phyloP scores from a whole-genome alignment of 169 alveolate genomes.

The Eimeria falciformis region DNA sequence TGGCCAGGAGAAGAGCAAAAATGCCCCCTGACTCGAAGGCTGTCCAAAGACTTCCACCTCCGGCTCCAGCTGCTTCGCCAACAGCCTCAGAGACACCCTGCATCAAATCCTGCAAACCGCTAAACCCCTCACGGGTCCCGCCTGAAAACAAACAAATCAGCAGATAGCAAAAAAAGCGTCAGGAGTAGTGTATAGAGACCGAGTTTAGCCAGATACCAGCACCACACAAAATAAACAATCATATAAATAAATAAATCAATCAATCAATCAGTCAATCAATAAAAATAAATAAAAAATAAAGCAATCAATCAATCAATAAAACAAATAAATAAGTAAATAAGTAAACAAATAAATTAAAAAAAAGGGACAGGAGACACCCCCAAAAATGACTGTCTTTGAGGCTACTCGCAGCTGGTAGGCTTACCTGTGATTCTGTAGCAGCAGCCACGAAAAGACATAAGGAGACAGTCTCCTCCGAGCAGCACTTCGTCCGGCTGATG shows the following conservation, averaged over 20 bases:
- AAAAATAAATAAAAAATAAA: too few relatives aligned
- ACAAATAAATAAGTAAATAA: too few relatives aligned
- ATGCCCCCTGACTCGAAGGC: constrained; percentile 48
- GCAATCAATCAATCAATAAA: too few relatives aligned
- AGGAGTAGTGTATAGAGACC: too few relatives aligned
- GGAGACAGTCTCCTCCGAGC: background rate
- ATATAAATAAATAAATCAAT: too few relatives aligned
- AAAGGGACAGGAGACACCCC: too few relatives aligned
- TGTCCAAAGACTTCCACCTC: constrained; percentile 26
- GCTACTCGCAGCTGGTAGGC: too few relatives aligned
- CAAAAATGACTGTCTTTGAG: too few relatives aligned
- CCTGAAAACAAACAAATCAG: background rate
- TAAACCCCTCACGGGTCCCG: constrained; percentile 29
- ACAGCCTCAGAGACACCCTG: constrained; percentile 14
- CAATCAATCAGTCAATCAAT: too few relatives aligned
- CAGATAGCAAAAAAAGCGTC: background rate
- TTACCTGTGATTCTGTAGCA: constrained; percentile 40
- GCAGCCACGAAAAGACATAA: constrained; percentile 18
- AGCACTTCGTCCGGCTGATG: constrained; percentile 40
- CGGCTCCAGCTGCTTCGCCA: constrained; percentile 37
- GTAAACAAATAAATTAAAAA: too few relatives aligned
- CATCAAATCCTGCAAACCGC: background rate
- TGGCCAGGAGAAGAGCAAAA: constrained; percentile 13
- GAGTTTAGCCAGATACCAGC: too few relatives aligned
- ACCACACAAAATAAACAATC: too few relatives aligned